Conservation (phyloP, 2,329 filamentous ascomycete genomes). For the Dactylonectria estremocensis region DNA sequence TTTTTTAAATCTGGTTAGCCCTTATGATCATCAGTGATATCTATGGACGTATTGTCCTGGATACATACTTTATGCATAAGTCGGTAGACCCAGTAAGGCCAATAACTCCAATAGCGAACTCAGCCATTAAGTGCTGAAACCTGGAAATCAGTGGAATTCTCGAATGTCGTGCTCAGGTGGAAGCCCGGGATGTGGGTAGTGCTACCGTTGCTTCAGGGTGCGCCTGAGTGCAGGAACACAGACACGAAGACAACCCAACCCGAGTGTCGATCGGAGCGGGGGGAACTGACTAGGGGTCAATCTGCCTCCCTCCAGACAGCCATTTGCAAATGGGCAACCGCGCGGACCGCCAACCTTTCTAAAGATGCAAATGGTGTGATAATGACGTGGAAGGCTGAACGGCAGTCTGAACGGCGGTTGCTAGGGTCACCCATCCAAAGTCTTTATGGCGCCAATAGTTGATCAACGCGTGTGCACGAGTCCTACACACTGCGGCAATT, state of each 20-base stretch:
- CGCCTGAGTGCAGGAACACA: slow-evolving; percentile 5
- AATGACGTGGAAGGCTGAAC: slow-evolving; percentile 8
- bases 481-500: slow-evolving; percentile 2
- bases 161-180: slow-evolving; percentile 7
- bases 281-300: slow-evolving; percentile 1
- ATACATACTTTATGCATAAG: slow-evolving; percentile 8
- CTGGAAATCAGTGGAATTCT: slow-evolving; percentile 9
- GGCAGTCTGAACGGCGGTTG: too few relatives aligned
- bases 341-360: neutral
- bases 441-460: slow-evolving; percentile 8
- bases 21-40: slow-evolving; percentile 1
- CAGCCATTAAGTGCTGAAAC: slow-evolving; percentile 6
- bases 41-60: neutral
- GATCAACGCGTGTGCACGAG: neutral
- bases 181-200: neutral
- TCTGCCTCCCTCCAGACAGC: neutral
- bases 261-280: neutral
- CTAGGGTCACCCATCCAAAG: neutral
- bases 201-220: slow-evolving; percentile 7
- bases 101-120: slow-evolving; percentile 11
- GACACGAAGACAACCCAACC: neutral
- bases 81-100: slow-evolving; percentile 9
- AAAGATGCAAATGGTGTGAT: too few relatives aligned
- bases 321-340: neutral
- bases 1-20: neutral